Conservation (phyloP, 306 rosid genomes). For the apple (Malus domestica) region DNA sequence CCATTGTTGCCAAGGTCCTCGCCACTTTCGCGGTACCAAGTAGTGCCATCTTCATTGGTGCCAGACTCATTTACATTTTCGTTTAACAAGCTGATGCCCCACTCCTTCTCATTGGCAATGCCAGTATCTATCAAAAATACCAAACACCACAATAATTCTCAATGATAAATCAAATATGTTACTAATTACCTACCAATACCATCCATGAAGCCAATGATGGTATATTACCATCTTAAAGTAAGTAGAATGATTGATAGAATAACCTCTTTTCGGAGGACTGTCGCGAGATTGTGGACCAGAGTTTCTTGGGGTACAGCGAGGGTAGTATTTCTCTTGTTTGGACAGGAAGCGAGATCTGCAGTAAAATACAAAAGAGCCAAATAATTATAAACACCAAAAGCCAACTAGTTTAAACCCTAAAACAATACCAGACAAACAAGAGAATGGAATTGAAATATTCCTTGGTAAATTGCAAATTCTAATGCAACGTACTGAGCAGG, state of each 20-base stretch:
- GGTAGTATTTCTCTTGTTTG: conserved; percentile 57
- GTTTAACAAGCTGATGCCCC: conserved; percentile 81
- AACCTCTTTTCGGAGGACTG: conserved; percentile 93
- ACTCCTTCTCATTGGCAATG: conserved; percentile 93
- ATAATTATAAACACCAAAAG: not conserved
- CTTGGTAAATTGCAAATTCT: not conserved
- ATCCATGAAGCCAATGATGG: not conserved
- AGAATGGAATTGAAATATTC: not conserved
- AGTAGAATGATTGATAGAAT: not conserved
- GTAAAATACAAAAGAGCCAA: not conserved
- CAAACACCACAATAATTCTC: not conserved
- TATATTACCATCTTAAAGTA: not conserved
- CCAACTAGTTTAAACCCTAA: not conserved
- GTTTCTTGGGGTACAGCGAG: conserved; percentile 66
- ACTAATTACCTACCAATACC: not conserved
- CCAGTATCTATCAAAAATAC: conserved; percentile 57
- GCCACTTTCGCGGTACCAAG: conserved; percentile 85
- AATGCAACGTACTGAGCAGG: conserved; percentile 42
- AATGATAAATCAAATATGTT: conserved; percentile 1
- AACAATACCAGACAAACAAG: not conserved
- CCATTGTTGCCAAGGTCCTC: conserved; percentile 86
- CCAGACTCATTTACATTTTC: conserved; percentile 75
- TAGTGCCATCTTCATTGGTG: conserved; percentile 91
- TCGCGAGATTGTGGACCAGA: conserved; percentile 95
- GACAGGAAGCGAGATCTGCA: conserved; percentile 46